Conservation (phyloP, 2,329 filamentous ascomycete species). For the Calonectria crousiana region DNA sequence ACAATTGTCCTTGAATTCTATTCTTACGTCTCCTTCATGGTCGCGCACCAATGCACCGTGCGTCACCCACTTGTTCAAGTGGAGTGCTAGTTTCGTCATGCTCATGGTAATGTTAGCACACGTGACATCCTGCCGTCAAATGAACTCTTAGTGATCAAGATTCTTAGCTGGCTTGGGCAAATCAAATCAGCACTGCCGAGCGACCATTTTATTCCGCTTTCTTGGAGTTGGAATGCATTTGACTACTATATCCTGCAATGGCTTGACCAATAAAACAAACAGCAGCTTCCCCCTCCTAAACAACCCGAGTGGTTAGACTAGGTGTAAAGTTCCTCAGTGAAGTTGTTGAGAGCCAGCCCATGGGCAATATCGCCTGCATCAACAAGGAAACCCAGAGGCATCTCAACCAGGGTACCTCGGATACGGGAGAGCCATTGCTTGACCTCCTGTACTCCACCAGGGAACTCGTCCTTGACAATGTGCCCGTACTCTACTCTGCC, state of each 20-base stretch:
- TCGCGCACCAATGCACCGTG: background rate
- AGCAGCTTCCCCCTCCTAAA: background rate
- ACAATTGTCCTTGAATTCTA: background rate
- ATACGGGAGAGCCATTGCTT: conserved; percentile 77
- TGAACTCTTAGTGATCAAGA: background rate
- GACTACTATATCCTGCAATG: background rate
- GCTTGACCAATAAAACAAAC: background rate
- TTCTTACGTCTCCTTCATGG: background rate
- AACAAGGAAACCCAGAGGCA: conserved; percentile 89
- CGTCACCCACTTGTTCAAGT: background rate
- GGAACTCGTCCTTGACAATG: conserved; percentile 84
- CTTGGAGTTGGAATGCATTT: background rate
- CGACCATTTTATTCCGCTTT: background rate
- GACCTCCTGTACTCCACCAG: conserved; percentile 77
- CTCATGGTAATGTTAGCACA: background rate
- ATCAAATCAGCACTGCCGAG: background rate
- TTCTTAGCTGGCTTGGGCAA: background rate
- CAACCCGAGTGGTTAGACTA: conserved; percentile 33
- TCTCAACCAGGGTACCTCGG: conserved; percentile 83
- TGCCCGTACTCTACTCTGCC: conserved; percentile 85
- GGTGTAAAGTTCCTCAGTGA: conserved; percentile 82
- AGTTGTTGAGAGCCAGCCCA: conserved; percentile 77
- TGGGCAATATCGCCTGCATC: conserved; percentile 87
- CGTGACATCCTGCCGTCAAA: background rate
- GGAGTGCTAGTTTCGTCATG: background rate